Evolutionary conservation across 2,329 filamentous ascomycete genomes (phyloP).

Genomic region (Fonsecaea erecta): DNA sequence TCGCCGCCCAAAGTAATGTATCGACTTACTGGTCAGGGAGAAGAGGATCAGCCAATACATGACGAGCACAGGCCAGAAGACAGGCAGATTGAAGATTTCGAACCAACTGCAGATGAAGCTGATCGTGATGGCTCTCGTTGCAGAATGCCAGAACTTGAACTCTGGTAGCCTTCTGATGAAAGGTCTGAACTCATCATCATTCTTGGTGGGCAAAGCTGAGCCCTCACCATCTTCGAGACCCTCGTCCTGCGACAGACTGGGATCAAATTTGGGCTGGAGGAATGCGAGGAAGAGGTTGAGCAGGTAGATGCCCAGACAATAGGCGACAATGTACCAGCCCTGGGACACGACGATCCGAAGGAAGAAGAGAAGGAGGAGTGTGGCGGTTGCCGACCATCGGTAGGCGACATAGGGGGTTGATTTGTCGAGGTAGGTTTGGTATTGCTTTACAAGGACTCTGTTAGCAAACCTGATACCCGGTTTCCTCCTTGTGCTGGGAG

Average conservation of each 20-base stretch:
- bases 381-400: constrained; percentile 84
- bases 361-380: constrained; percentile 79
- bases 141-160: constrained; percentile 99
- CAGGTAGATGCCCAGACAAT: constrained; percentile 97
- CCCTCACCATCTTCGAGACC: constrained; percentile 93
- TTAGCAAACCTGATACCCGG: constrained; percentile 22
- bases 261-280: constrained; percentile 97
- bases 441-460: constrained; percentile 66
- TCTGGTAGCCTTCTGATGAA: constrained; percentile 96
- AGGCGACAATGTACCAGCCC: constrained; percentile 99
- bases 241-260: constrained; percentile 90
- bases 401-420: constrained; percentile 88
- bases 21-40: constrained; percentile 81
- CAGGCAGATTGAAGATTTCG: constrained; percentile 90
- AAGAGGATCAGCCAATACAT: constrained; percentile 99
- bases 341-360: constrained; percentile 87
- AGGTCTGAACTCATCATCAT: constrained; percentile 95
- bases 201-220: constrained; percentile 80
- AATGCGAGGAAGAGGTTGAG: constrained; percentile 99
- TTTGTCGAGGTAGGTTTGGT: constrained; percentile 91
- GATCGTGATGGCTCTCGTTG: constrained; percentile 82
- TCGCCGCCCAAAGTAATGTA: not conserved
- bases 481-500: not conserved
- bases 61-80: constrained; percentile 98
- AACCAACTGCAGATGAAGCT: constrained; percentile 91